Base-by-base conservation (phyloP, 2,329 filamentous ascomycete genomes). In the Phialophora tarda region DNA sequence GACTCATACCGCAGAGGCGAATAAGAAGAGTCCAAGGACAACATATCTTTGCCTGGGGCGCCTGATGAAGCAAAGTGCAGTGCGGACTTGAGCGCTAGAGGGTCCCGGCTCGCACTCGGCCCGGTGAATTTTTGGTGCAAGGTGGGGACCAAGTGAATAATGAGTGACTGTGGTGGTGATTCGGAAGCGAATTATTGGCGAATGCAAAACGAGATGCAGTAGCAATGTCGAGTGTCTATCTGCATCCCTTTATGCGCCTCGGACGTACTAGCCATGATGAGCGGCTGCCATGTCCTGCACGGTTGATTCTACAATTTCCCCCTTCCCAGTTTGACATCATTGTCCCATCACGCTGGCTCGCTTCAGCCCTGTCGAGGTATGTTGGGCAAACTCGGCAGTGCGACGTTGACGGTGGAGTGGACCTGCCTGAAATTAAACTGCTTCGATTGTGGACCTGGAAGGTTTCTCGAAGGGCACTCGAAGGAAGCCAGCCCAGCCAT, bases 371-470 rank as follows among this genome's bases (percentile, higher is more conserved):
- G 44, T 44, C 47, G 14, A 44, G 17, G 57, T 23, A 30, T 32
- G 41, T 51, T 28, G 48, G 48, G 10, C 21, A 26, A 24, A 24
- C 14, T 28, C 21, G 47, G 47, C 47, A 59, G 41, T 59, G 57
- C 50, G 53, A 56, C 50, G 32, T 38, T 41, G 28, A 23, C 28
- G 23, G 17, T n/a, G 17, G 34, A 51, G 32, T 59, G 56, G 62
- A 56, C 28, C 57, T 6, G n/a, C 6, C 2, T 60, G 44, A 62
- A 59, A 62, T 67, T 64, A 64, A 62, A 62, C 47, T 64, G 65
- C 62, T 67, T 67, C 65, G 41, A 67, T 61, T 57, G 59, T 67
- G 65, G 65, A 63, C 47, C 32, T 61, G 62, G 62, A 67, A 67
- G 30, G 26, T 51, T 67, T 67, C 65, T 67, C 61, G 65, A 67